phyloP scores from a whole-genome alignment of 192 early-diverging fungal genomes.

The Mortierella claussenii region DNA sequence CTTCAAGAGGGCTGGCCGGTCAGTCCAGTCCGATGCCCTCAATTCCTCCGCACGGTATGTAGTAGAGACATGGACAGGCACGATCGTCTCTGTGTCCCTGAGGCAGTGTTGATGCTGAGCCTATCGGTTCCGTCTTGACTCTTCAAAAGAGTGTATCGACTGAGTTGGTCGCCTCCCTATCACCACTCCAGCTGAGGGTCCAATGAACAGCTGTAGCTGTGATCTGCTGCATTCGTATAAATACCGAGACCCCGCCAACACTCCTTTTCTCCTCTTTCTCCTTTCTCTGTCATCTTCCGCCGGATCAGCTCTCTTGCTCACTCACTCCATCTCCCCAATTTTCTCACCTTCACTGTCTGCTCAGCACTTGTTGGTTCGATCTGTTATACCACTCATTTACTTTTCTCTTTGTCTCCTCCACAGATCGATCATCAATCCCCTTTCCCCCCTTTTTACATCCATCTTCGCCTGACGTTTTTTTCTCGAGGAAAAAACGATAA shows the following conservation, averaged over 20 bases:
- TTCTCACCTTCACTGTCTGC: background rate
- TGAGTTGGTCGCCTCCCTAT: no score
- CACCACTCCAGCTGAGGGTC: background rate
- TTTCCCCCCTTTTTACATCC: background rate
- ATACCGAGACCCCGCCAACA: conserved; percentile 12
- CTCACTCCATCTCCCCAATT: no score
- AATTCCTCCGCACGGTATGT: background rate
- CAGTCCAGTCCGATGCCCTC: background rate
- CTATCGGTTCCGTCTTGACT: no score
- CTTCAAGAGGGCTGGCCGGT: no score
- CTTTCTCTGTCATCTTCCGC: background rate
- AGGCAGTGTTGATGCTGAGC: no score
- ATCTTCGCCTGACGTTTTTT: background rate
- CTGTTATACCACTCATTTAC: background rate
- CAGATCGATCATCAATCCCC: background rate
- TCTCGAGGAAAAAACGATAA: background rate
- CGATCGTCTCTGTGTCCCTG: no score
- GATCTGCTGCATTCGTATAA: conserved; percentile 15
- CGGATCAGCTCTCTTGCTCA: no score
- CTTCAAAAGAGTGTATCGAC: no score
- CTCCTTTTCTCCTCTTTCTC: background rate
- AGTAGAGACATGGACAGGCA: no score
- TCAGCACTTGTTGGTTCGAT: background rate
- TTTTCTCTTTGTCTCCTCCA: no score
- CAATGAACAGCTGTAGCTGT: background rate